phyloP scores from a whole-genome alignment of 192 early-diverging fungal species.

The Helicostylum pulchrum region DNA sequence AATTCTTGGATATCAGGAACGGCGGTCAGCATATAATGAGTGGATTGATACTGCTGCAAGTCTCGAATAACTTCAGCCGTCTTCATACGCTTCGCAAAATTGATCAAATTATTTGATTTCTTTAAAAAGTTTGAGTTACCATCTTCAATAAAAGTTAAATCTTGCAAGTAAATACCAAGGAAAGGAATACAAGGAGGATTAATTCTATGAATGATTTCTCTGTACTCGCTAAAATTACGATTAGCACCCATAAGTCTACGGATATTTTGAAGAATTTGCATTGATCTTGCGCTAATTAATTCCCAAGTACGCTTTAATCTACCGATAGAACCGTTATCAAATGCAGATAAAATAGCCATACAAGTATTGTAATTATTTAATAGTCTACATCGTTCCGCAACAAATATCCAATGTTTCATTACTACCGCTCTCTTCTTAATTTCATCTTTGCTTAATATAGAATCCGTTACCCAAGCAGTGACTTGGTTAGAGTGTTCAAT shows the following conservation, averaged over 20 bases:
- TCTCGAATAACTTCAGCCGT: conserved; percentile 85
- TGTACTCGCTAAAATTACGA: conserved; percentile 80
- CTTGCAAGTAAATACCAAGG: conserved; percentile 78
- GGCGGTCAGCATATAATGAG: conserved; percentile 68
- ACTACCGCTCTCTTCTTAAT: conserved; percentile 70
- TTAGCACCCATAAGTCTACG: conserved; percentile 70
- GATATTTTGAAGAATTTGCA: conserved; percentile 58
- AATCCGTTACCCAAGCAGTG: conserved; percentile 83
- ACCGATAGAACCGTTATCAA: conserved; percentile 81
- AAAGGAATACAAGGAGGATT: conserved; percentile 81
- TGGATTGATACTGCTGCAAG: conserved; percentile 85
- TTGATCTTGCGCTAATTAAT: conserved; percentile 41
- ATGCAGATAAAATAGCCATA: conserved; percentile 81
- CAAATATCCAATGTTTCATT: conserved; percentile 80
- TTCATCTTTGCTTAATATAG: conserved; percentile 79
- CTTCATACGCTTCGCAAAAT: conserved; percentile 86
- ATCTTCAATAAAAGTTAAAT: conserved; percentile 88
- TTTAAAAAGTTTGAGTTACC: conserved; percentile 75
- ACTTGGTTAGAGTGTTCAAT: conserved; percentile 78
- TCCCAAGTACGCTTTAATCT: conserved; percentile 94
- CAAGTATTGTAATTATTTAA: conserved; percentile 94
- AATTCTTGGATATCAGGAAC: conserved; percentile 85
- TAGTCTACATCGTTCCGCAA: conserved; percentile 71
- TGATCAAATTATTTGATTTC: conserved; percentile 70
- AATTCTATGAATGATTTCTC: conserved; percentile 72